These are phyloP conservation scores for Delitschia confertaspora DNA, from an alignment of 495 filamentous ascomycete genomes.

Conservation along the genomic window DNA sequence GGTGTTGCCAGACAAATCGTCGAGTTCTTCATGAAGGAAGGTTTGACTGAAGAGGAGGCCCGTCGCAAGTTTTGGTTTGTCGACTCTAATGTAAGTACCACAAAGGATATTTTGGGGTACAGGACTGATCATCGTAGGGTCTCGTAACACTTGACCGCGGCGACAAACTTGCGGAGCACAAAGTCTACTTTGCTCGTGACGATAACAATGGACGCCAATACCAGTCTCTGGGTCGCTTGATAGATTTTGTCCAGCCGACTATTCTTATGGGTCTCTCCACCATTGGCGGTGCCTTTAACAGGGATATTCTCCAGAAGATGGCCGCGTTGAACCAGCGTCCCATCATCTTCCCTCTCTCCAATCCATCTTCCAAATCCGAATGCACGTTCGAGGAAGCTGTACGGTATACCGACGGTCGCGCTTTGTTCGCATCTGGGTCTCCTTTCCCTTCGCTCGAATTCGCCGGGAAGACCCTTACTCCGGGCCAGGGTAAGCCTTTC, in stretches of 20 bases:
- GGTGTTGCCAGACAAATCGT: constrained; percentile 96
- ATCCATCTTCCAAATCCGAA: constrained; percentile 91
- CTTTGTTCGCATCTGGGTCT: constrained; percentile 88
- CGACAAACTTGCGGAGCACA: constrained; percentile 91
- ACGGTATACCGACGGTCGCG: constrained; percentile 77
- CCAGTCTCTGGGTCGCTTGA: constrained; percentile 80
- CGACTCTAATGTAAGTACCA: constrained; percentile 55
- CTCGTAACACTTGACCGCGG: constrained; percentile 90
- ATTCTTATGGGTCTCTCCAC: constrained; percentile 92
- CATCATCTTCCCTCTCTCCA: constrained; percentile 90
- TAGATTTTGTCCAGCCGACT: constrained; percentile 88
- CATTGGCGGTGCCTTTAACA: constrained; percentile 88
- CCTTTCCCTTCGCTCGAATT: constrained; percentile 73
- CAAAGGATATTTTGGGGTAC: background rate
- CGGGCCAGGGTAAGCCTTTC: constrained; percentile 62
- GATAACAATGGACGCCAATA: constrained; percentile 91
- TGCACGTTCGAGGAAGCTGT: constrained; percentile 92
- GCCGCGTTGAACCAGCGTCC: constrained; percentile 69
- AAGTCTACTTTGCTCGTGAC: constrained; percentile 88
- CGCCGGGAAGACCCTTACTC: constrained; percentile 61
- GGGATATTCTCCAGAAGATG: constrained; percentile 75
- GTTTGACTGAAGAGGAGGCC: constrained; percentile 85
- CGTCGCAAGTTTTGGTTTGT: constrained; percentile 92
- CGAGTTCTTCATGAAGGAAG: constrained; percentile 87
- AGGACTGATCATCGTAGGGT: constrained; percentile 43